Percentiles rank a stretch among this genome's conserved stretches.
phyloP scores from a whole-genome alignment of 345 rosid genomes.

The Populus alba region DNA sequence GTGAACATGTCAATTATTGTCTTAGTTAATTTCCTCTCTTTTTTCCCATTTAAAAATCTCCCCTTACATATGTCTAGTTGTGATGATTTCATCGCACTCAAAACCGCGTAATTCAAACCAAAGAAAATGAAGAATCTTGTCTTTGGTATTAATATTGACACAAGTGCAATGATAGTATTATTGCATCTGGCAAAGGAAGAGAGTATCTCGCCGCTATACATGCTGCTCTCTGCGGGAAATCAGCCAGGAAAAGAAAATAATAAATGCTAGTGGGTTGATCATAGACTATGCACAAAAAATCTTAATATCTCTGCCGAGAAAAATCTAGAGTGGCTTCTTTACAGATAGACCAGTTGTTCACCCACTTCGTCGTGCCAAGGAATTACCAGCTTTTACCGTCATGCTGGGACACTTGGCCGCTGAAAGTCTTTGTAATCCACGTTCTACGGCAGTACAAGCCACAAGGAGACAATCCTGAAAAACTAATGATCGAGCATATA shows the following conservation, averaged over 20 bases:
- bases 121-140: conserved; percentile 2
- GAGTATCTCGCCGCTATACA: not conserved
- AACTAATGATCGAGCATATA: not conserved
- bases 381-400: conserved; percentile 1
- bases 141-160: not conserved
- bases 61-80: not conserved
- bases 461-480: not conserved
- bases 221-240: not conserved
- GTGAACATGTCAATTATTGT: conserved; percentile 4
- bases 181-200: not conserved
- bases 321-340: conserved; percentile 17
- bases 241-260: not conserved
- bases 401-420: not conserved
- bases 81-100: conserved; percentile 13
- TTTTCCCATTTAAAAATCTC: not conserved
- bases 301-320: not conserved
- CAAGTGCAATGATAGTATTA: no score
- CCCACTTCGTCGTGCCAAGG: not conserved
- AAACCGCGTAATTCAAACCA: conserved; percentile 17
- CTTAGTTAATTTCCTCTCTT: not conserved
- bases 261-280: not conserved
- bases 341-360: conserved; percentile 10
- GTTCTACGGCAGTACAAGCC: not conserved
- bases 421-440: not conserved
- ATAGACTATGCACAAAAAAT: not conserved